Base-by-base conservation (phyloP, 2,329 filamentous ascomycete species). In the Diaporthe destruens region DNA sequence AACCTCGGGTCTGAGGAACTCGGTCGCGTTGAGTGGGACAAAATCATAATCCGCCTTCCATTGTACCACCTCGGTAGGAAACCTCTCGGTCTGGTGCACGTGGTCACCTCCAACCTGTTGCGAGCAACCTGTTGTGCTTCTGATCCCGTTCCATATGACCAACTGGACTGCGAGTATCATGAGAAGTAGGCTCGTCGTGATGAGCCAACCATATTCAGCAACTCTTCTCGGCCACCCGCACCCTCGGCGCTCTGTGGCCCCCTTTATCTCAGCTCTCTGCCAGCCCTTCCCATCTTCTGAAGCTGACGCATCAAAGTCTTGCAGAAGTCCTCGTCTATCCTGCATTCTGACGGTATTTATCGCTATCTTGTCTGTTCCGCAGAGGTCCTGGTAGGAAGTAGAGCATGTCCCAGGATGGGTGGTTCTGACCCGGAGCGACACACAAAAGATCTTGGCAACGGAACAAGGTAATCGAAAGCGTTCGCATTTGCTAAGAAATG, bases 91-190 rank as follows among this genome's bases (percentile, higher is more conserved):
- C 14, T 80, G 76, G 1, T 79, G 81, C 1, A 79, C 80, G 32
- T 80, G 78, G 47, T 84, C 82, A 14, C 82, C 82, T 8, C 82
- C 82, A 32, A 84, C 80, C 72, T 85, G 82, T 75, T 76, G 77
- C 23, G 74, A 75, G 25, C 16, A 57, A 8, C 42, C 14, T 29
- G 54, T 36, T 6, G 55, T 61, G 25, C 29, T 71, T 23, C 29
- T 61, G 61, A 70, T 74, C 18, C 49, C 57, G 74, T 74, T 75
- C 65, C 78, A 47, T 56, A 77, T 75, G 8, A 80, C 23, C 20
- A 74, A 18, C 36, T 67, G 63, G 18, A 82, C 68, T 6, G 72
- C 77, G 8, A 81, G 70, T 34, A 82, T 80, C 11, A 79, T 72
- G 12, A 80, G 57, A 42, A 82, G 76, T 44, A 83, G 70, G 2